These are phyloP conservation scores for Solanum dulcamara DNA, from an alignment of 257 asterid species.

Conservation along the genomic window DNA sequence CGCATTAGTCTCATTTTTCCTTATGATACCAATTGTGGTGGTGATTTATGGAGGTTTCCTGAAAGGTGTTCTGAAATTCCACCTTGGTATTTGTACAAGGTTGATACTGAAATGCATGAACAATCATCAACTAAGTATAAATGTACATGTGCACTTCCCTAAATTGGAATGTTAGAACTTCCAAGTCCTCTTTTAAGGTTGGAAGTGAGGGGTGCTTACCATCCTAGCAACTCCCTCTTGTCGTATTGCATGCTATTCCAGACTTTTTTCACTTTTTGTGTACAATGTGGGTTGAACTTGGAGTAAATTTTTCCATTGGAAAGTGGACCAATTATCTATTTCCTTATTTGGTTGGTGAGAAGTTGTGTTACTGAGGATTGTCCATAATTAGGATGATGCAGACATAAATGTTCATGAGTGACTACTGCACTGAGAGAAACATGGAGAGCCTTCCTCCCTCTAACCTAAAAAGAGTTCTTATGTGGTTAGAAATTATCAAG, in stretches of 20 bases:
- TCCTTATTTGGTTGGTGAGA: background rate
- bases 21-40: background rate
- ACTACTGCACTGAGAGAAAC: background rate
- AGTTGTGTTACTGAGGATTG: background rate
- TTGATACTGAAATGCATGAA: background rate
- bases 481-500: background rate
- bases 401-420: background rate
- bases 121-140: background rate
- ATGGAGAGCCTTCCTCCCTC: background rate
- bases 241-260: background rate
- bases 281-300: background rate
- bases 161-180: background rate
- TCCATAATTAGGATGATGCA: background rate
- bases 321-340: background rate
- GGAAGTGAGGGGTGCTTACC: background rate
- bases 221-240: background rate
- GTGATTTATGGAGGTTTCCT: background rate
- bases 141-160: background rate
- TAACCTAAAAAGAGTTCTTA: background rate
- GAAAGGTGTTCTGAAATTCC: background rate
- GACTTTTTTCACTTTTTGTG: background rate
- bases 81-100: background rate
- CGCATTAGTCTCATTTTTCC: background rate
- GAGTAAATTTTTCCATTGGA: background rate
- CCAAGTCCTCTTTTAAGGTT: background rate